phyloP scores from a whole-genome alignment of 2,329 filamentous ascomycete species.

The Cladophialophora carrionii region DNA sequence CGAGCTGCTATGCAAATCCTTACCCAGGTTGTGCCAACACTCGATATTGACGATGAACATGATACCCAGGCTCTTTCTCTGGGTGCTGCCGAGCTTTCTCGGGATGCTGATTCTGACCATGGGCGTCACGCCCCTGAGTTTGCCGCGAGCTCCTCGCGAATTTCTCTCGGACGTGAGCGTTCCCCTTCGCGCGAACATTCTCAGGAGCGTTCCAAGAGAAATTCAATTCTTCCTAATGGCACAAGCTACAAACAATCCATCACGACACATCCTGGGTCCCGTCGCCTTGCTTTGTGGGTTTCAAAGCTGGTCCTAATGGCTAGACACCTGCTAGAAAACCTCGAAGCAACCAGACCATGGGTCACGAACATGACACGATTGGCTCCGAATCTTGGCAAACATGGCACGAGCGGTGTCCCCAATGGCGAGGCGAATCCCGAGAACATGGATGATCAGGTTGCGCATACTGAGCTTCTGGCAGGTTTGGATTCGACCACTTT shows the following conservation, averaged over 20 bases:
- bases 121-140: background rate
- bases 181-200: constrained; percentile 27
- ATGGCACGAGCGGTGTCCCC: background rate
- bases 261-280: constrained; percentile 60
- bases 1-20: constrained; percentile 50
- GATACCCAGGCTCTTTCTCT: constrained; percentile 20
- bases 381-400: background rate
- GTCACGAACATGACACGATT: constrained; percentile 21
- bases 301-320: constrained; percentile 82
- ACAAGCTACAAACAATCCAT: constrained; percentile 10
- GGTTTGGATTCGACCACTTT: constrained; percentile 51
- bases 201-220: constrained; percentile 25
- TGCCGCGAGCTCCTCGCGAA: constrained; percentile 8
- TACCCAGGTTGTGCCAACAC: constrained; percentile 23
- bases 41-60: constrained; percentile 24
- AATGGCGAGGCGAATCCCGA: constrained; percentile 1
- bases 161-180: constrained; percentile 21
- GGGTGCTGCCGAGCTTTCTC: constrained; percentile 30
- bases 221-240: constrained; percentile 22
- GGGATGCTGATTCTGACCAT: constrained; percentile 1
- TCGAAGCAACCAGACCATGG: constrained; percentile 58
- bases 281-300: constrained; percentile 79
- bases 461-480: constrained; percentile 13
- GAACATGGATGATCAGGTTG: background rate
- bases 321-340: constrained; percentile 73